These are phyloP conservation scores for Triglochin maritima DNA, from an alignment of 106 monocot genomes.

Conservation along the genomic window DNA sequence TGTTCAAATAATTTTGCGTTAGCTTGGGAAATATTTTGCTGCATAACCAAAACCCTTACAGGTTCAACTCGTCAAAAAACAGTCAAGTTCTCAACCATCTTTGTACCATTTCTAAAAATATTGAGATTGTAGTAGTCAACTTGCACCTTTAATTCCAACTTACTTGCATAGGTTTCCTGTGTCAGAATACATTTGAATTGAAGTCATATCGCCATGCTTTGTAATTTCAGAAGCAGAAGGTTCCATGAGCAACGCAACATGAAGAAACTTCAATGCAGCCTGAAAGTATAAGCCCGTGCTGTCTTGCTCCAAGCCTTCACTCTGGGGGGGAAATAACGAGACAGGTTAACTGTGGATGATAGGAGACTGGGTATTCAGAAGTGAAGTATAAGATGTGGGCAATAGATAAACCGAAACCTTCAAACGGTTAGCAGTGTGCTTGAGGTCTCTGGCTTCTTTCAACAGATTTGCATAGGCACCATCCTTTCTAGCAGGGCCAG, in stretches of 20 bases:
- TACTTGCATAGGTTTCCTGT: constrained; percentile 92
- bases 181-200: constrained; percentile 58
- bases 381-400: neutral
- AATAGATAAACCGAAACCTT: constrained; percentile 48
- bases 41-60: too few species aligned
- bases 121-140: neutral
- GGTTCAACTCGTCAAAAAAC: too few species aligned
- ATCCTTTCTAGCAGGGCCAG: constrained; percentile 45
- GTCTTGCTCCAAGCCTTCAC: constrained; percentile 53
- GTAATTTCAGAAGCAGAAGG: constrained; percentile 35
- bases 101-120: too few species aligned
- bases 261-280: constrained; percentile 77
- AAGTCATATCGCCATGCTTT: constrained; percentile 38
- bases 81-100: too few species aligned
- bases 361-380: too few species aligned
- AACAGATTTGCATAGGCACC: constrained; percentile 22
- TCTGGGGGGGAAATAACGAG: constrained; percentile 29
- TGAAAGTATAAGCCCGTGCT: constrained; percentile 75
- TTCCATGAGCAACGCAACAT: constrained; percentile 65
- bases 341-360: neutral
- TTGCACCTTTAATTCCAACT: constrained; percentile 13
- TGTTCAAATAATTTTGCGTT: neutral
- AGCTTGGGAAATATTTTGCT: too few species aligned
- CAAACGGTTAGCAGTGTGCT: constrained; percentile 73
- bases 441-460: constrained; percentile 80